Evolutionary conservation across 148 eudicot genomes (phyloP).

Genomic region (Vaccinium darrowii): DNA sequence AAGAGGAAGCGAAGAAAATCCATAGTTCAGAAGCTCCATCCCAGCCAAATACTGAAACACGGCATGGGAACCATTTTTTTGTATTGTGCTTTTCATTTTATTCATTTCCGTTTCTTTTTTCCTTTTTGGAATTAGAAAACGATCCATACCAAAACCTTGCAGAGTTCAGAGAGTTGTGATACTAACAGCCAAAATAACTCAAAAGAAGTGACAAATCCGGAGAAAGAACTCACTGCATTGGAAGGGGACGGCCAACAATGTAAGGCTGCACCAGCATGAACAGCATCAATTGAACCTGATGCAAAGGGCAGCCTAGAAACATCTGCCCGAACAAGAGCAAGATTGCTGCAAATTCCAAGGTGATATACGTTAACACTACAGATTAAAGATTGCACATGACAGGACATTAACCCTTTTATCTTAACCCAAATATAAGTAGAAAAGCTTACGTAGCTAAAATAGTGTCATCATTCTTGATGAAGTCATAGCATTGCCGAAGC

Average conservation of each 20-base stretch:
- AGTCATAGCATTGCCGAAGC: constrained; percentile 92
- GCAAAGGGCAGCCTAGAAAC: constrained; percentile 90
- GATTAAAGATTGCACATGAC: constrained; percentile 1
- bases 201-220: neutral
- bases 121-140: neutral
- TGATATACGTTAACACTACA: neutral
- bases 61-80: neutral
- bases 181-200: constrained; percentile 1
- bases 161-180: neutral
- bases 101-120: neutral
- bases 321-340: constrained; percentile 97
- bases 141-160: neutral
- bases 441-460: constrained; percentile 53
- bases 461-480: constrained; percentile 67
- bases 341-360: constrained; percentile 56
- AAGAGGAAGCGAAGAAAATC: neutral
- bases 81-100: neutral
- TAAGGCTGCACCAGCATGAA: constrained; percentile 99
- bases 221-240: constrained; percentile 68
- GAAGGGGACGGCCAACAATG: constrained; percentile 99
- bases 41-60: neutral
- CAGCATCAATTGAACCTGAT: constrained; percentile 89
- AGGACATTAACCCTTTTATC: neutral
- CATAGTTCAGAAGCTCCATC: neutral
- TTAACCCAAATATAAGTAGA: neutral